phyloP scores from a whole-genome alignment of 192 early-diverging fungal species.

The Backusella australiensis region DNA sequence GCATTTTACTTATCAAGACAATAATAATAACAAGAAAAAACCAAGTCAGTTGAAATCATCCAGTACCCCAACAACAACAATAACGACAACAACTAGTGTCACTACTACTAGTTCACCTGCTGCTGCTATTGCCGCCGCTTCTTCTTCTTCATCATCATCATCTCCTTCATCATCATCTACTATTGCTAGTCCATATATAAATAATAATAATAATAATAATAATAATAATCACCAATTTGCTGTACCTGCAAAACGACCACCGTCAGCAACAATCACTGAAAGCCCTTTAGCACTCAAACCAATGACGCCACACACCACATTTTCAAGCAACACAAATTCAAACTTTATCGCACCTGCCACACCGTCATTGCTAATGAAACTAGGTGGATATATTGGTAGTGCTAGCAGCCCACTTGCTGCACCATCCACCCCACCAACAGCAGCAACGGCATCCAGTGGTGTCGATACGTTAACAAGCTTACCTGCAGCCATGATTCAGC shows the following conservation, averaged over 20 bases:
- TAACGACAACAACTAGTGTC: neutral
- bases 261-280: neutral
- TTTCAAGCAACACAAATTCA: neutral
- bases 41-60: slow-evolving; percentile 16
- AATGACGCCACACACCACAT: slow-evolving; percentile 10
- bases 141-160: neutral
- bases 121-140: neutral
- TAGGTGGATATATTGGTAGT: slow-evolving; percentile 30
- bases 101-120: neutral
- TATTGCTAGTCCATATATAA: neutral
- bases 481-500: slow-evolving; percentile 23
- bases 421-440: neutral
- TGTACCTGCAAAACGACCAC: neutral
- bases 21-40: slow-evolving; percentile 4
- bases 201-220: neutral
- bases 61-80: neutral
- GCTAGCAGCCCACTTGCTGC: neutral
- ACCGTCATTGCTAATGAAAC: slow-evolving; percentile 64
- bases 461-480: slow-evolving; percentile 22
- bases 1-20: neutral
- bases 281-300: slow-evolving; percentile 9
- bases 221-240: neutral
- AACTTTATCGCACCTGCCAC: slow-evolving; percentile 58
- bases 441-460: neutral
- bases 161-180: neutral